A percentile compares a stretch with the other conserved stretches of the same genome.
phyloP scores from a whole-genome alignment of 192 early-diverging fungal genomes.

The Coemansia sp. region DNA sequence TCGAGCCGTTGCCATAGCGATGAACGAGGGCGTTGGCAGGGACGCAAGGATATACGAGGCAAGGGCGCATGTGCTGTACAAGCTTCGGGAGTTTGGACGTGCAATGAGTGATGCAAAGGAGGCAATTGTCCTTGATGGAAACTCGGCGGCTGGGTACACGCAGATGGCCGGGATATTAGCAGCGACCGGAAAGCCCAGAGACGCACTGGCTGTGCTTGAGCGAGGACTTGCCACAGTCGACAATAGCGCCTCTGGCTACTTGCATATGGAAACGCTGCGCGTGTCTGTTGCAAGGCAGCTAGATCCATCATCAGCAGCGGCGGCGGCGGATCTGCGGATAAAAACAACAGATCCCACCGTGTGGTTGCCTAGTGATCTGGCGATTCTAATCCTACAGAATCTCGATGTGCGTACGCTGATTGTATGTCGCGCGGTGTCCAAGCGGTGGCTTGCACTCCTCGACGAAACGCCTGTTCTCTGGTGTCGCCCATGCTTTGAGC shows the following conservation, averaged over 20 bases:
- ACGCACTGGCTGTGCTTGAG: slow-evolving; percentile 24
- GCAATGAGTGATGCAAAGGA: slow-evolving; percentile 38
- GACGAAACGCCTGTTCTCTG: slow-evolving; percentile 36
- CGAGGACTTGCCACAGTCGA: slow-evolving; percentile 5
- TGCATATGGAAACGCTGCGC: slow-evolving; percentile 22
- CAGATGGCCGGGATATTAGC: slow-evolving; percentile 31
- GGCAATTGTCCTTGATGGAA: slow-evolving; percentile 16
- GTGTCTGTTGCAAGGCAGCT: slow-evolving; percentile 21
- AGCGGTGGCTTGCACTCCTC: slow-evolving; percentile 26
- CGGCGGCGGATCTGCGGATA: background rate
- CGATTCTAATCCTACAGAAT: slow-evolving; percentile 12
- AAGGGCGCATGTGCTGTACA: slow-evolving; percentile 29
- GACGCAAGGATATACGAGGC: slow-evolving; percentile 29
- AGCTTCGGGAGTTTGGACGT: slow-evolving; percentile 32
- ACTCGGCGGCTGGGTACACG: slow-evolving; percentile 16
- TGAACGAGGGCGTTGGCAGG: slow-evolving; percentile 13
- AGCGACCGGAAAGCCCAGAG: slow-evolving; percentile 12
- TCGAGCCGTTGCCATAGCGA: slow-evolving; percentile 31
- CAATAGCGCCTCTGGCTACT: background rate
- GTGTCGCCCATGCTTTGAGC: slow-evolving; percentile 15
- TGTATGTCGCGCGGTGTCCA: slow-evolving; percentile 30
- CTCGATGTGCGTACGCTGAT: slow-evolving; percentile 28
- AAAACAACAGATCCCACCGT: slow-evolving; percentile 17
- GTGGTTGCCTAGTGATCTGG: slow-evolving; percentile 28
- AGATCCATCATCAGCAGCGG: slow-evolving; percentile 22